phyloP scores from a whole-genome alignment of 768 basidiomycete species.

The Postia placenta region DNA sequence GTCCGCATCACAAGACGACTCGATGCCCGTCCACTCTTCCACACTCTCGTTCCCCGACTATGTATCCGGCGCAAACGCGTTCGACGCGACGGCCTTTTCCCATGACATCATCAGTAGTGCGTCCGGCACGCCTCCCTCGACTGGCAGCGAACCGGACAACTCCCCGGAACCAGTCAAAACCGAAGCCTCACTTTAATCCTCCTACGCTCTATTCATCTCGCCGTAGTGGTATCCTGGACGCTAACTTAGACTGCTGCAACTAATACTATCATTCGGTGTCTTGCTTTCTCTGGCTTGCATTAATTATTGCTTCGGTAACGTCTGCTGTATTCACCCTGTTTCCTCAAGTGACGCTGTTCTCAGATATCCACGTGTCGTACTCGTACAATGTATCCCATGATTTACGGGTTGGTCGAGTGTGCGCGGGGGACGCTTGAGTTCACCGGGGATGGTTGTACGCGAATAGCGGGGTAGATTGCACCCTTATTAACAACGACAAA shows the following conservation, averaged over 20 bases:
- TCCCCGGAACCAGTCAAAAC: slow-evolving; percentile 63
- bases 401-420: slow-evolving; percentile 6
- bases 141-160: slow-evolving; percentile 51
- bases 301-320: slow-evolving; percentile 22
- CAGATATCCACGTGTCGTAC: slow-evolving; percentile 12
- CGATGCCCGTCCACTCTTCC: slow-evolving; percentile 54
- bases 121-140: slow-evolving; percentile 31
- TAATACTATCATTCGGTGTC: slow-evolving; percentile 13
- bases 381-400: slow-evolving; percentile 16
- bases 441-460: slow-evolving; percentile 1
- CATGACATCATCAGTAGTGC: slow-evolving; percentile 50
- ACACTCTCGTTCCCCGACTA: slow-evolving; percentile 72
- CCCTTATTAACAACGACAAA: slow-evolving; percentile 7
- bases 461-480: slow-evolving; percentile 3
- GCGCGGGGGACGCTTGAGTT: background rate
- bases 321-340: slow-evolving; percentile 20
- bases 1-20: slow-evolving; percentile 56
- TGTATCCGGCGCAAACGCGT: slow-evolving; percentile 46
- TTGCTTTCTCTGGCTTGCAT: slow-evolving; percentile 18
- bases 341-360: slow-evolving; percentile 7
- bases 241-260: slow-evolving; percentile 12
- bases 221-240: slow-evolving; percentile 3
- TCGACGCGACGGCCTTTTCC: slow-evolving; percentile 66
- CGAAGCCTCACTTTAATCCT: slow-evolving; percentile 37
- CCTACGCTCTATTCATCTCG: background rate